Base-by-base conservation (phyloP, 148 eudicot species). In the Polygonum maritimum region DNA sequence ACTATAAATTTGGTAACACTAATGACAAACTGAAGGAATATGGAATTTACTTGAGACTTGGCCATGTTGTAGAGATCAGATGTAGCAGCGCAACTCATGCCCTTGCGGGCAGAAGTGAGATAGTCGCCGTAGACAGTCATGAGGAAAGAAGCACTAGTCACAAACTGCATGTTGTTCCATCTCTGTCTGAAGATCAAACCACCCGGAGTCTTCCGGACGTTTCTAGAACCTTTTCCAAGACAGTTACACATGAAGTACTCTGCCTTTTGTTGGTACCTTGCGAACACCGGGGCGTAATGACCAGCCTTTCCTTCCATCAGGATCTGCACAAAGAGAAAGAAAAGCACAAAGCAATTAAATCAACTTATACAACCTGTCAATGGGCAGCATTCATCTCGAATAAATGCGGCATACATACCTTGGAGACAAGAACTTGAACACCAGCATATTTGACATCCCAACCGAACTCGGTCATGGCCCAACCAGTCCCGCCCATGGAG, bases 381-480 rank as follows among this genome's bases (percentile, higher is more conserved):
- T 26, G 31, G 31, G 31, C 31, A 0, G 31, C 31, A 0, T 26
- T 26, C 31, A 26, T 26, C 0, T 26, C 31, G 31, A 26, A 26
- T 26, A 26, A 26, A 26, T 26, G 31, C 31, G 31, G 31, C 31
- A 26, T 26, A 58, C 22, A 31, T 86, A 92, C 97, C 98, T 94
- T 89, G 52, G 98, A 91, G 77, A 92, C 97, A 12, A 94, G 91
- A 92, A 86, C 98, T 95, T 89, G 60, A 96, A 91, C 77, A 90
- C 97, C 11, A 15, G 99, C 99, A 77, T 95, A 95, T 78, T 95
- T 95, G 71, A 92, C 97, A 81, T 95, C 99, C 99, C 99, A 95
- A 2, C 99, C 92, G 41, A 95, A 95, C 80, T 95, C 99, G 48
- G 91, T 90, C 88, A 95, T 95, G 80, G 87, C 84, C 98, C 99